Base-by-base conservation (phyloP, 768 basidiomycete species). In the Xerocomellus amylosporus region DNA sequence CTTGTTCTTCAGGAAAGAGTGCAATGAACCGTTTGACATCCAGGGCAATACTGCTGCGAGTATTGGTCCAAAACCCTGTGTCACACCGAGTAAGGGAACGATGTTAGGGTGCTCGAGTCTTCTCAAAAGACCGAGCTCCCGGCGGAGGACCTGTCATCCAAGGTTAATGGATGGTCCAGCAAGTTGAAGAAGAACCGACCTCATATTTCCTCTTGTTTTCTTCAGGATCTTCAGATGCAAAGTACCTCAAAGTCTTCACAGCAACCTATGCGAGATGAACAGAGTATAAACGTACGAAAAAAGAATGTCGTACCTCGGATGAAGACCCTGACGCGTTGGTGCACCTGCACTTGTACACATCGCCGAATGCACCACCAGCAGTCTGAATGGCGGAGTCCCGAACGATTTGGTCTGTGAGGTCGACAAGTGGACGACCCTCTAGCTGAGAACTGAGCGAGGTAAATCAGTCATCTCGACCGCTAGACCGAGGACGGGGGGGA, bases 271-370 rank as follows among this genome's bases (percentile, higher is more conserved):
- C 5, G 9, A 2, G n/a, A 8, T 43, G 34, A 51, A 10, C 2
- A 34, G 4, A 26, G n/a, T 0, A 2, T 5, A 36, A 20, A 15
- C 15, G 8, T 14, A 12, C 28, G 15, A 15, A 30, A 15, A 12
- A 5, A 24, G 2, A 30, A 28, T 24, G 6, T 34, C 20, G 5
- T 22, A 54, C 55, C 9, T 36, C 17, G 12, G 19, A 54, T 5
- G 26, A 28, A 14, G 39, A 36, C 17, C 46, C 56, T 12, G 19
- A 37, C 1, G 24, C 8, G 4, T 19, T 2, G 1, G 8, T 54
- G 19, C 24, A 48, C 19, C 8, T 38, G 36, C 56, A 57, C 30
- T 45, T 57, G 56, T 39, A 57, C 0, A 56, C 47, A 10, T 57
- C 54, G 6, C 41, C 31, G 20, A 28, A 49, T 5, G 53, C 42